Base-by-base conservation (phyloP, 2,329 filamentous ascomycete species). In the Talaromyces sp. region DNA sequence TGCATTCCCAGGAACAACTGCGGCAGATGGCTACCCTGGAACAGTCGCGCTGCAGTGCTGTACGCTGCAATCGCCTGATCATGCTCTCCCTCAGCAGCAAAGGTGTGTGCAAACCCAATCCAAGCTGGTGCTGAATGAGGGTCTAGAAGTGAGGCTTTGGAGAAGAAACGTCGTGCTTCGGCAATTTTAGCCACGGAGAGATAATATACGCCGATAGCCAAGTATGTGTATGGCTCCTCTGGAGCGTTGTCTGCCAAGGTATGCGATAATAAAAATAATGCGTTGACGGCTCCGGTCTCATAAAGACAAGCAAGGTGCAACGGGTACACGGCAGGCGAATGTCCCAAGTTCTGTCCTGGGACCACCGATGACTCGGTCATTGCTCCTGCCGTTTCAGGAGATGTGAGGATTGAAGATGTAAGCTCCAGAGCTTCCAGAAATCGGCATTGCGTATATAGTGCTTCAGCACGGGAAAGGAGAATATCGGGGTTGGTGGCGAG, bases 81-180 rank as follows among this genome's bases (percentile, higher is more conserved):
- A 76, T 98, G 93, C 78, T 99, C 95, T 61, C 95, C 95, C 76
- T 99, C 95, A 11, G 93, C 93, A 1, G 95, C 95, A 75, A 99
- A 99, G 0, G 95, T 99, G 76, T 99, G 96, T 1, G 95, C 95
- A 74, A 99, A 99, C 1, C 96, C 95, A 69, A 99, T 98, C 95
- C 95, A 99, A 3, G 95, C 95, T 1, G 95, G 92, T 0, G 94
- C 94, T 72, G 97, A 99, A 79, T 98, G 94, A 7, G 94, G 91
- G 74, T 99, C 93, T 89, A 99, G 94, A 83, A 98, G 90, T 69
- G 92, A 96, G 4, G 96, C 91, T 79, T 99, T 99, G 73, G 92
- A 96, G 78, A 99, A 99, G 82, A 95, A 99, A 45, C 94, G 88
- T 11, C 95, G 88, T 10, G 96, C 93, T 79, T 99, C 95, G 3